A percentile compares a stretch with the other conserved stretches of the same genome.
These are phyloP conservation scores for Plasmodium yoelii DNA, from an alignment of 169 alveolate species.

Conservation along the genomic window DNA sequence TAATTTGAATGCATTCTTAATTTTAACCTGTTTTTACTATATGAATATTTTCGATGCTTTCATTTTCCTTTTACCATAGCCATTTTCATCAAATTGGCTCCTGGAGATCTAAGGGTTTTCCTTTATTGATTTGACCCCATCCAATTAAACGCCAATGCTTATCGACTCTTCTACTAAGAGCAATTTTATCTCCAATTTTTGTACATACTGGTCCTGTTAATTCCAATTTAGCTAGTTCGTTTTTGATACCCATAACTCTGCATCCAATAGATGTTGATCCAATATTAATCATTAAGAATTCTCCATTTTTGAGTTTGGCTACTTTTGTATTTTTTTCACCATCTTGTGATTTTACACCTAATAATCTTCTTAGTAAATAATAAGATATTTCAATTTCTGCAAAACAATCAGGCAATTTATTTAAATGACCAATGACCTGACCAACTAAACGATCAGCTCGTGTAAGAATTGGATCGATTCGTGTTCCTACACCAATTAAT, in stretches of 20 bases:
- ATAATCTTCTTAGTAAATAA: conserved; percentile 89
- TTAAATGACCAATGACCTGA: conserved; percentile 97
- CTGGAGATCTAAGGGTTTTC: conserved; percentile 86
- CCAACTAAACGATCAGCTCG: conserved; percentile 98
- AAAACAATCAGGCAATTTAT: conserved; percentile 95
- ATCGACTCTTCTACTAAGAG: conserved; percentile 97
- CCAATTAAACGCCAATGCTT: conserved; percentile 98
- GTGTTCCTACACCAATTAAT: conserved; percentile 96
- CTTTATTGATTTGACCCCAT: conserved; percentile 96
- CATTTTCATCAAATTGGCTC: conserved; percentile 46
- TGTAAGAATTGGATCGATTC: conserved; percentile 98
- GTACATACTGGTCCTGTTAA: conserved; percentile 95
- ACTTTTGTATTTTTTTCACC: conserved; percentile 93
- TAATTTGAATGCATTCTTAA: no score
- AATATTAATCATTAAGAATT: conserved; percentile 97
- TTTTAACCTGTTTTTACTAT: background rate
- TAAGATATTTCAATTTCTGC: conserved; percentile 94
- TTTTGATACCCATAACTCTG: conserved; percentile 93
- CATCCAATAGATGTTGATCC: conserved; percentile 98
- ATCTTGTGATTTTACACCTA: conserved; percentile 92
- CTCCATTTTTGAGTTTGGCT: conserved; percentile 96
- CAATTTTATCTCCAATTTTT: conserved; percentile 97
- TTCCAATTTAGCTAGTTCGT: conserved; percentile 93
- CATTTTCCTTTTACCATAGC: background rate
- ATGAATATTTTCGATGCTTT: background rate